Evolutionary conservation across 2,329 filamentous ascomycete species (phyloP), one percentile per base, ranked within the genome.

Genomic region (Bipolaris victoriae): DNA sequence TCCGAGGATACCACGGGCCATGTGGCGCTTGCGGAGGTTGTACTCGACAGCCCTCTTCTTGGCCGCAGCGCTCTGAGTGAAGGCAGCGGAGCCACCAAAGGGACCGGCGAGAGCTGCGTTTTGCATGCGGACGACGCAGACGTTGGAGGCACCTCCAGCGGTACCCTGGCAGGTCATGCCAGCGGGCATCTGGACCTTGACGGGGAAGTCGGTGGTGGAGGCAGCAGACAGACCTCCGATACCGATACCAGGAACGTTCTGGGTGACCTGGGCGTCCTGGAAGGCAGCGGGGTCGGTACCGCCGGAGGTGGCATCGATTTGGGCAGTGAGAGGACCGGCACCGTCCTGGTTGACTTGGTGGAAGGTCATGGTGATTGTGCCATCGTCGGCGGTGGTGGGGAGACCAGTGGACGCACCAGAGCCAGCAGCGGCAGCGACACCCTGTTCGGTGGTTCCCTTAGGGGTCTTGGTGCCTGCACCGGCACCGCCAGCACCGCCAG

Each of bases 281-380:
- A 90, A 90, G 29, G 87, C 87, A 39, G 75, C 68, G 22, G 82
- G 71, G 66, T 88, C 84, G 4, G 82, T 85, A 52, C 87, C 88
- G 33, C 85, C 86, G 1, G 86, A 89, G 24, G 86, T 88, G 40
- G 80, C 76, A 67, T 90, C 87, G 47, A 90, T 79, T 41, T 80
- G 78, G 7, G 87, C 87, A 29, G 79, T 82, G 46, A 90, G 77
- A 1, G 86, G 86, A 1, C 87, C 88, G 0, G 87, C 88, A 20
- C 87, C 87, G 66, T 90, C 87, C 74, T 89, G 87, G 82, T 90
- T 90, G 78, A 90, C 84, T 57, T 90, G 85, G 73, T 87, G 86
- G 78, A 85, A 89, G 58, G 83, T 86, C 82, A 90, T 83, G 56
- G 80, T 82, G 71, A 90, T 78, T 26, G 81, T 81, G 60, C 88